phyloP scores from a whole-genome alignment of 176 grass and related monocot species.

The Olyra latifolia region DNA sequence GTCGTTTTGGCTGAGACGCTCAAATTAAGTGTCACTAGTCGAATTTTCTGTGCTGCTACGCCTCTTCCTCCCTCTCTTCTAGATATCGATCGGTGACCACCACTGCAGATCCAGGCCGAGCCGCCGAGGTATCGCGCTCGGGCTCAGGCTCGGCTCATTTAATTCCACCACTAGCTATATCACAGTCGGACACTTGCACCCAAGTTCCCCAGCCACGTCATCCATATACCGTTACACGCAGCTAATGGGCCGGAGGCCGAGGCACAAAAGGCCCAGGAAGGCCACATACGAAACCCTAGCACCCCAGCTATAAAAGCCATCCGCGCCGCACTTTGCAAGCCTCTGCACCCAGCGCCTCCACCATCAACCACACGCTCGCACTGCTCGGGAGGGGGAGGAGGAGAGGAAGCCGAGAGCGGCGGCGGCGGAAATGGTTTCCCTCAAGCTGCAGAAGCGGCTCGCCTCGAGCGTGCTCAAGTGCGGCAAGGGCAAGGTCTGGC shows the following conservation, averaged over 20 bases:
- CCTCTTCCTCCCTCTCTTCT: too few species aligned
- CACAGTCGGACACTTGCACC: too few species aligned
- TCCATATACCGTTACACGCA: too few species aligned
- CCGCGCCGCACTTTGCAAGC: constrained; percentile 3
- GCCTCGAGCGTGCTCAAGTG: constrained; percentile 69
- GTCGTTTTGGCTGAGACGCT: too few species aligned
- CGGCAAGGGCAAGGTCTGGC: constrained; percentile 72
- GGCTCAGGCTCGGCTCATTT: too few species aligned
- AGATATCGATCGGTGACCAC: too few species aligned
- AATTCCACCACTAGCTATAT: too few species aligned
- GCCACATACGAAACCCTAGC: constrained; percentile 46
- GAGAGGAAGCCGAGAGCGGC: not conserved
- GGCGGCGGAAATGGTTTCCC: constrained; percentile 53
- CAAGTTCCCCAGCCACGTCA: too few species aligned
- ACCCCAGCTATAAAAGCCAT: constrained; percentile 16
- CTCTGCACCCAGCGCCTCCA: constrained; percentile 34
- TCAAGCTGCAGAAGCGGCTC: constrained; percentile 72
- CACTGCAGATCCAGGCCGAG: too few species aligned
- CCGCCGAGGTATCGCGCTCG: too few species aligned
- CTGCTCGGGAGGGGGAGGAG: constrained; percentile 12
- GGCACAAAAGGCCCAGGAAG: not conserved
- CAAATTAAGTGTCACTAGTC: too few species aligned
- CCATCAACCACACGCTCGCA: constrained; percentile 7
- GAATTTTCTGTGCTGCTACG: too few species aligned
- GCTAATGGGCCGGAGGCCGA: not conserved